Conservation (phyloP, 2,329 filamentous ascomycete genomes). For the Lasiodiplodia sp. region DNA sequence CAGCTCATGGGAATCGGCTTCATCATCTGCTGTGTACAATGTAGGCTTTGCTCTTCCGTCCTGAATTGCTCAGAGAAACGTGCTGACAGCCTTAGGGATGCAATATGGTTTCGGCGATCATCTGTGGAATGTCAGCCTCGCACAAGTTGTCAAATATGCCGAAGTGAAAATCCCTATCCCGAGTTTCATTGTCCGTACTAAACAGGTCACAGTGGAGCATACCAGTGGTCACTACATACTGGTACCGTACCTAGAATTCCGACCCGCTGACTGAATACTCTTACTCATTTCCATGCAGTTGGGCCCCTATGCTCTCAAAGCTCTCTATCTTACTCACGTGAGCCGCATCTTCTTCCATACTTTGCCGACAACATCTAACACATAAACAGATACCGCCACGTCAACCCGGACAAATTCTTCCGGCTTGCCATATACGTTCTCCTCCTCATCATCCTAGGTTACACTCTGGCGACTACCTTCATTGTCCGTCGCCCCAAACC, state of each 20-base stretch:
- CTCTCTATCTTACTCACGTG: slow-evolving; percentile 1
- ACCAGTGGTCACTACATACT: slow-evolving; percentile 14
- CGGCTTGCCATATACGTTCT: slow-evolving; percentile 12
- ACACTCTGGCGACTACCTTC: slow-evolving; percentile 2
- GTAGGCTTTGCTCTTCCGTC: not conserved
- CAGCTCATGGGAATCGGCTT: slow-evolving; percentile 15
- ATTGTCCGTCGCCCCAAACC: not conserved
- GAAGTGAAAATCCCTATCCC: not conserved
- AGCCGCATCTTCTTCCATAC: not conserved
- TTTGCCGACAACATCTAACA: not conserved
- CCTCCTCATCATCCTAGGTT: slow-evolving; percentile 3
- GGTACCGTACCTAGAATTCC: not conserved
- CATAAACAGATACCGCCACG: slow-evolving; percentile 3
- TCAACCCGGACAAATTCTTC: slow-evolving; percentile 11
- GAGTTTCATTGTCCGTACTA: not conserved
- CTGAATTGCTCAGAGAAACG: not conserved
- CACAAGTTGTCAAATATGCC: slow-evolving; percentile 9
- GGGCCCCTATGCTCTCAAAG: slow-evolving; percentile 15
- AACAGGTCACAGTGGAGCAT: not conserved
- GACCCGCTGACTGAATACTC: not conserved
- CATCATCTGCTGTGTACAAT: not conserved
- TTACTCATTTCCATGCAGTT: not conserved
- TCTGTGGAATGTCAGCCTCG: slow-evolving; percentile 9
- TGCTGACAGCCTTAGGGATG: slow-evolving; percentile 1
- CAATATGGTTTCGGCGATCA: slow-evolving; percentile 14